Percentiles rank a stretch among this genome's conserved stretches.
phyloP scores from a whole-genome alignment of 1,284 basidiomycete species.

The Cryptococcus sp. region DNA sequence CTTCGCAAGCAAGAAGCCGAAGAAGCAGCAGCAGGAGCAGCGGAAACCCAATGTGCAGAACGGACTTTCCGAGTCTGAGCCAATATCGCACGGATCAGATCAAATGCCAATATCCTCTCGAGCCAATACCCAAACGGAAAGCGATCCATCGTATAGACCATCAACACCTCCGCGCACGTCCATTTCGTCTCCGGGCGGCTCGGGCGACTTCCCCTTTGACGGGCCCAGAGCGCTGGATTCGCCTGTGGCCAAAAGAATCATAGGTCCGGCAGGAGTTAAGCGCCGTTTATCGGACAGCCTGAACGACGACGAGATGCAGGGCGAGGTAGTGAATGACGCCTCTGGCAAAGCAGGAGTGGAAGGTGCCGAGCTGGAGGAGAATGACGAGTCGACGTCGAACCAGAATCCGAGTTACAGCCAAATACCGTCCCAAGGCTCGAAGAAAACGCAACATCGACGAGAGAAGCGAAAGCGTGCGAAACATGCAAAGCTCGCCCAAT shows the following conservation, averaged over 20 bases:
- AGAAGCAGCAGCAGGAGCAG: constrained; percentile 3
- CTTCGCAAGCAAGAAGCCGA: constrained; percentile 29
- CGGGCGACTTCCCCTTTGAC: constrained; percentile 27
- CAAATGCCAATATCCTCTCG: too few species aligned
- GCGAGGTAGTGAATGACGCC: background rate
- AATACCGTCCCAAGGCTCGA: constrained; percentile 1
- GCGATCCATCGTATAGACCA: background rate
- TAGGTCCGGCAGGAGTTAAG: background rate
- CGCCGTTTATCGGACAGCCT: constrained; percentile 3
- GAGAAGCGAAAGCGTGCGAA: constrained; percentile 23
- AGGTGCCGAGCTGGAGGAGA: background rate
- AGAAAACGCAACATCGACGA: constrained; percentile 24
- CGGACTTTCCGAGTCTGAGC: background rate
- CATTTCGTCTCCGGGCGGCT: constrained; percentile 21
- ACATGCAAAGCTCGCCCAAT: background rate
- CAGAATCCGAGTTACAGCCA: too few species aligned
- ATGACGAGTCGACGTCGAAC: too few species aligned
- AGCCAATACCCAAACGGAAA: background rate
- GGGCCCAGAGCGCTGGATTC: constrained; percentile 24
- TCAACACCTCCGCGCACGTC: background rate
- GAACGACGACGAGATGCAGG: constrained; percentile 5
- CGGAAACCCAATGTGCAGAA: background rate
- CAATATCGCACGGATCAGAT: background rate
- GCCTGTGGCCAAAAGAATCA: constrained; percentile 8
- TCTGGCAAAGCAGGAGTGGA: background rate